Evolutionary conservation across 2,329 filamentous ascomycete genomes (phyloP), one percentile per base, ranked within the genome.

Genomic region (Claviceps humidiphila): DNA sequence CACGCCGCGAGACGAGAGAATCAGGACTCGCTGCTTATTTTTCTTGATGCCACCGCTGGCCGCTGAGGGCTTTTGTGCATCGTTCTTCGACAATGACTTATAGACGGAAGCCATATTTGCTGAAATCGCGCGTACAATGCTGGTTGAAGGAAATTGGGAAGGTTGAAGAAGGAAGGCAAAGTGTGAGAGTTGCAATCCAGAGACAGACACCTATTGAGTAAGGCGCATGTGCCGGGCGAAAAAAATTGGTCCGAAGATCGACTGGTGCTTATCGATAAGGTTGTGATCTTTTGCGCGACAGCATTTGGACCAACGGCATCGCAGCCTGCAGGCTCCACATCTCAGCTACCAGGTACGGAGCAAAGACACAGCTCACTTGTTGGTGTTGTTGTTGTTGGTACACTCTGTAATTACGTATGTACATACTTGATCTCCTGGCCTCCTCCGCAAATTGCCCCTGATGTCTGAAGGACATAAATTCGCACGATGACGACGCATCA

Each of bases 1-100:
- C 51, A 97, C 88, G 57, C 93, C 93, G 73, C 93, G 78, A 24
- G 90, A 96, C 26, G 88, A 93, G 60, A 98, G 76, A 63, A 97
- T 90, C 58, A 98, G 75, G 50, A 97, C 87, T 62, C 89, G 76
- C 68, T 84, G 82, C 72, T 80, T 84, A 65, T 82, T 85, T 70
- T 77, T 85, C 65, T 71, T 76, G 47, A 72, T 61, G 54, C 73
- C 74, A 66, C 73, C 74, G 56, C 66, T 71, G 50, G 67, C 70
- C 37, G 66, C 71, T 47, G 80, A 75, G 49, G 70, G 64, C 59
- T 78, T 77, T 49, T 71, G 68, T 55, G 69, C 68, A 51, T 68
- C 71, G 52, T 71, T 68, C 68, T 85, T 87, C 5, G 82, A 84
- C 50, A 89, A 71, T 16, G 84, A 82, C 65, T 88, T 88, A 71